These are phyloP conservation scores for Diaporthe capsici DNA, from an alignment of 2,329 filamentous ascomycete species.

Conservation along the genomic window DNA sequence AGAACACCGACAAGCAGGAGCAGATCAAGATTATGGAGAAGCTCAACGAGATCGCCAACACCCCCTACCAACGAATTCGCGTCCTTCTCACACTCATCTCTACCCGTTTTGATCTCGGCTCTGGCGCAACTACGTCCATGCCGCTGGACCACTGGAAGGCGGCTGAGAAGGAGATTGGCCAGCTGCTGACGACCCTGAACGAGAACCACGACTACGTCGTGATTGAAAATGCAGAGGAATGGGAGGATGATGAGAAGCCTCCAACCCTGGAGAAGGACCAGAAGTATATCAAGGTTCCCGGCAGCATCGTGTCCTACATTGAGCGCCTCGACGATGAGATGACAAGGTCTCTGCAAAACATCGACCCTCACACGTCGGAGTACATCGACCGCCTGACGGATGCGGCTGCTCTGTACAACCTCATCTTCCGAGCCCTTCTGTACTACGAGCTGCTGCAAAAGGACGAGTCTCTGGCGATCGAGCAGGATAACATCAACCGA, in stretches of 20 bases:
- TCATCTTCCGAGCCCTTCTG: constrained; percentile 88
- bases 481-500: constrained; percentile 92
- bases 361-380: constrained; percentile 98
- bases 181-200: constrained; percentile 84
- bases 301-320: constrained; percentile 93
- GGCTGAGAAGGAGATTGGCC: constrained; percentile 87
- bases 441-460: constrained; percentile 89
- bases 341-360: constrained; percentile 94
- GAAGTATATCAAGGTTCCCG: constrained; percentile 90
- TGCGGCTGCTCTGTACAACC: constrained; percentile 90
- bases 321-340: constrained; percentile 98
- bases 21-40: constrained; percentile 99
- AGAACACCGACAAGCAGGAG: constrained; percentile 95
- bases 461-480: constrained; percentile 77
- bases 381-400: constrained; percentile 97
- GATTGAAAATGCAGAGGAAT: constrained; percentile 93
- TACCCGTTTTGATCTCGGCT: constrained; percentile 92
- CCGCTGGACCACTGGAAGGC: constrained; percentile 96
- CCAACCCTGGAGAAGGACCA: constrained; percentile 81
- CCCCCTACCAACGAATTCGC: constrained; percentile 93
- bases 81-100: constrained; percentile 93
- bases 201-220: constrained; percentile 85
- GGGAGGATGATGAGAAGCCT: constrained; percentile 98
- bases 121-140: constrained; percentile 85
- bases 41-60: constrained; percentile 88